Percentiles rank a stretch among this genome's conserved stretches.
Evolutionary conservation across 2,329 filamentous ascomycete species (phyloP).

Genomic region (Colletotrichum paranaense): DNA sequence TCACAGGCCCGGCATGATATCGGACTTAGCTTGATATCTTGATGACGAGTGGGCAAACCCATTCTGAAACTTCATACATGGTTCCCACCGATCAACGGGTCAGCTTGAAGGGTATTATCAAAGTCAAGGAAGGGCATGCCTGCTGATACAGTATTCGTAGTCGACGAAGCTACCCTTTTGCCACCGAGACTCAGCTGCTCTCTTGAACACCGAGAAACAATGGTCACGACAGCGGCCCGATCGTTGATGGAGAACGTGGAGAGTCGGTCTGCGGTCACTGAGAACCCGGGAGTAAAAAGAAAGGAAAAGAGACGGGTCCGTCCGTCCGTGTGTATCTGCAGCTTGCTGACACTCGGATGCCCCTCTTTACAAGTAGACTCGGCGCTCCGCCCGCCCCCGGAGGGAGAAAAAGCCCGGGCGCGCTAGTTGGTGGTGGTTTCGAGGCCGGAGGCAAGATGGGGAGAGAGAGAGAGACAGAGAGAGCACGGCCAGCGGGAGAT

Average conservation of each 20-base stretch:
- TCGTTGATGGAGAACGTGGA: background rate
- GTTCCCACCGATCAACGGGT: background rate
- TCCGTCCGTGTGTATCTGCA: background rate
- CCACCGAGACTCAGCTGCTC: background rate
- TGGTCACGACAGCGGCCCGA: background rate
- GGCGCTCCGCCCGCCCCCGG: background rate
- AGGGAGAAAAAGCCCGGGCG: background rate
- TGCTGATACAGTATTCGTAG: background rate
- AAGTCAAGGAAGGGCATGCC: background rate
- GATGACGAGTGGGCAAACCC: background rate
- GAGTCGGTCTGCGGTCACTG: background rate
- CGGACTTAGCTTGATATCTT: background rate
- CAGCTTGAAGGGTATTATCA: no score
- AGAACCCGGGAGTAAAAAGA: background rate
- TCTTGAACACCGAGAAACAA: background rate
- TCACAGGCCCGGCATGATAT: background rate
- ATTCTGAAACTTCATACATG: background rate
- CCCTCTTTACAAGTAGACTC: background rate
- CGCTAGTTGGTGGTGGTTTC: no score
- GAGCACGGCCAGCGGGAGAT: background rate
- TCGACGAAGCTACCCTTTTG: background rate
- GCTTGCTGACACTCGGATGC: slow-evolving; percentile 21
- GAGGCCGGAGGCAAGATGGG: no score
- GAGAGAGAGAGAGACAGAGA: no score
- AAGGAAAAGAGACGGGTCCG: no score